Evolutionary conservation across 768 basidiomycete species (phyloP).

Genomic region (Amanita jacksonii): DNA sequence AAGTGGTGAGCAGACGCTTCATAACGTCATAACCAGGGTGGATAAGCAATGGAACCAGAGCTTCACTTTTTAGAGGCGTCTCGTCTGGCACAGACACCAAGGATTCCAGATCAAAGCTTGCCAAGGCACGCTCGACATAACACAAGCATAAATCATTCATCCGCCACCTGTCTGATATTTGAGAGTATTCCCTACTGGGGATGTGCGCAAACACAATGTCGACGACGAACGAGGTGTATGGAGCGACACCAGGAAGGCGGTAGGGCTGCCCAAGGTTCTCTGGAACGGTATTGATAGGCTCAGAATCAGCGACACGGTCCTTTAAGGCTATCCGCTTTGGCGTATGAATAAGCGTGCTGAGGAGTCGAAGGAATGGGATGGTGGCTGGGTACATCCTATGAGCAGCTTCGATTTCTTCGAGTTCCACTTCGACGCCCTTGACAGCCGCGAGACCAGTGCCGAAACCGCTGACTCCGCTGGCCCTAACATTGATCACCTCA

Average conservation of each 20-base stretch:
- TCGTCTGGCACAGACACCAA: constrained; percentile 53
- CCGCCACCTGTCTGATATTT: constrained; percentile 73
- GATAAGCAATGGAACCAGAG: constrained; percentile 43
- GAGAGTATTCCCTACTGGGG: constrained; percentile 62
- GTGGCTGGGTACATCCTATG: constrained; percentile 81
- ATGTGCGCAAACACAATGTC: constrained; percentile 84
- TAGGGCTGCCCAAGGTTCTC: constrained; percentile 75
- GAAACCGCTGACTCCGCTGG: constrained; percentile 26
- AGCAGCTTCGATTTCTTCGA: constrained; percentile 79
- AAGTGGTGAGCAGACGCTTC: constrained; percentile 64
- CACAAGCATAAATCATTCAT: constrained; percentile 78
- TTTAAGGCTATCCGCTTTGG: constrained; percentile 61
- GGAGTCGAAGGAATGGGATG: constrained; percentile 76
- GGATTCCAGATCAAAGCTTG: constrained; percentile 71
- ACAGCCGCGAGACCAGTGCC: constrained; percentile 41
- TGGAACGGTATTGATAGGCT: constrained; percentile 66
- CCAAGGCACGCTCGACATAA: constrained; percentile 78
- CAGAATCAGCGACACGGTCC: constrained; percentile 48
- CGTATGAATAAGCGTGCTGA: constrained; percentile 77
- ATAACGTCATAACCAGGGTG: constrained; percentile 89
- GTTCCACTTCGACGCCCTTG: constrained; percentile 77
- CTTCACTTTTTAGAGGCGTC: constrained; percentile 39
- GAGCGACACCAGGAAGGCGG: constrained; percentile 69
- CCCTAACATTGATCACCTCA: constrained; percentile 74
- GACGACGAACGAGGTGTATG: constrained; percentile 79